Percentiles rank a stretch among this genome's conserved stretches.
Evolutionary conservation across 345 rosid species (phyloP).

Genomic region (Camelina neglecta): DNA sequence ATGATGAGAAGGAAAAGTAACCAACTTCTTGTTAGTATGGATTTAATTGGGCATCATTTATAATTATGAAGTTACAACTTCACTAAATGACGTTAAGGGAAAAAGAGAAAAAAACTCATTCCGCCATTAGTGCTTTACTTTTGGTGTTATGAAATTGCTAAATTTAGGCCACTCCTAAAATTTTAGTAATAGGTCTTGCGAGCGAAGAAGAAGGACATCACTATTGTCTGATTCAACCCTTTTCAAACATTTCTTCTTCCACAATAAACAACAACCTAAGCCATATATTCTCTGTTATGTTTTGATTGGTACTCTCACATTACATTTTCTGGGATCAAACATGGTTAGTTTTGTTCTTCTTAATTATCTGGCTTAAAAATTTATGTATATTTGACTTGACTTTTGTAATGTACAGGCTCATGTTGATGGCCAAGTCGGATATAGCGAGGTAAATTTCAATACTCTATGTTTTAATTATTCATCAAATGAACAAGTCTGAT

Average conservation of each 20-base stretch:
- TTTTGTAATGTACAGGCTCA: slow-evolving; percentile 41
- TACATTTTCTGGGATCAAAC: slow-evolving; percentile 1
- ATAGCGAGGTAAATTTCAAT: slow-evolving; percentile 40
- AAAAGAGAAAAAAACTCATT: slow-evolving; percentile 23
- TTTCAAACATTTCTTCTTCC: slow-evolving; percentile 26
- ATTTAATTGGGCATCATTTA: slow-evolving; percentile 18
- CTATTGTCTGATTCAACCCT: slow-evolving; percentile 28
- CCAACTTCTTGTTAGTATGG: slow-evolving; percentile 15
- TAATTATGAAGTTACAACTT: slow-evolving; percentile 31
- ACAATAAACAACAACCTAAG: slow-evolving; percentile 24
- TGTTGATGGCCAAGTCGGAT: slow-evolving; percentile 43
- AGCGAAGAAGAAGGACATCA: slow-evolving; percentile 36
- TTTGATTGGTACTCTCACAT: slow-evolving; percentile 15
- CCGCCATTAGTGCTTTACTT: slow-evolving; percentile 28
- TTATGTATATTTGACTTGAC: slow-evolving; percentile 16
- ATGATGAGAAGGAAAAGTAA: slow-evolving; percentile 9
- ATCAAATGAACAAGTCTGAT: slow-evolving; percentile 6
- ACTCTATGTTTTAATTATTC: background rate
- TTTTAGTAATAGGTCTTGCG: slow-evolving; percentile 12
- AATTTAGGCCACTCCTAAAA: slow-evolving; percentile 15
- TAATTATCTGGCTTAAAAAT: background rate
- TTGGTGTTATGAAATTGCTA: slow-evolving; percentile 37
- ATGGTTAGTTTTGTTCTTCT: slow-evolving; percentile 39
- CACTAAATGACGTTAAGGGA: slow-evolving; percentile 15
- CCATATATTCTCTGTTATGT: slow-evolving; percentile 8